These are phyloP conservation scores for Dryadomyces sulphureus DNA, from an alignment of 2,329 filamentous ascomycete genomes.

Conservation along the genomic window DNA sequence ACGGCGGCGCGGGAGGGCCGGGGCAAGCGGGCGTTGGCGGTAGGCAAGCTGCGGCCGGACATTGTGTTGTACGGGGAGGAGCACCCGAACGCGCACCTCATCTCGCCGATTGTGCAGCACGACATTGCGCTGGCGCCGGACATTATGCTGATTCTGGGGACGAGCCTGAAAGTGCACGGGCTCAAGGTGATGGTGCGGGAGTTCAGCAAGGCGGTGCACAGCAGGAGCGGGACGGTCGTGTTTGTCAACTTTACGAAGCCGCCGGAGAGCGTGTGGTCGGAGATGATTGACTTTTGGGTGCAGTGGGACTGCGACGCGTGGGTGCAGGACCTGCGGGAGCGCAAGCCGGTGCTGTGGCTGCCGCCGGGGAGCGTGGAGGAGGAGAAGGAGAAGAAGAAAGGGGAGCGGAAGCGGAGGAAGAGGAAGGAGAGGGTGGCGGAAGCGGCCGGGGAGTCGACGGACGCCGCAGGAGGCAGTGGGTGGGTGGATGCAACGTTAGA, in stretches of 20 bases:
- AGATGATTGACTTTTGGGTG: constrained; percentile 60
- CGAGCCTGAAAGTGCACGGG: constrained; percentile 55
- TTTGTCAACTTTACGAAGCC: constrained; percentile 63
- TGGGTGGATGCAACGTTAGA: no score
- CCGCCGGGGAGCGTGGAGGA: constrained; percentile 26
- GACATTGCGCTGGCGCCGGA: constrained; percentile 51
- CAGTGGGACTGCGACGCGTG: constrained; percentile 63
- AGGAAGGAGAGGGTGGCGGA: no score
- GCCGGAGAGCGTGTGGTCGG: constrained; percentile 56
- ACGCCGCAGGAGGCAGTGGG: no score
- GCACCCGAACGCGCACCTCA: constrained; percentile 52
- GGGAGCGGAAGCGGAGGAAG: constrained; percentile 3
- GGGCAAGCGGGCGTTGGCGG: constrained; percentile 51
- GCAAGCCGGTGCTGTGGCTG: constrained; percentile 45
- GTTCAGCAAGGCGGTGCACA: constrained; percentile 58
- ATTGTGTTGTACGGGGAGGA: constrained; percentile 65
- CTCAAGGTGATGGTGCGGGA: constrained; percentile 56
- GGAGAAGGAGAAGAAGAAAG: constrained; percentile 20
- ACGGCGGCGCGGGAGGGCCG: constrained; percentile 46
- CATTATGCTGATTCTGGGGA: constrained; percentile 54
- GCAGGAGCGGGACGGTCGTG: constrained; percentile 50
- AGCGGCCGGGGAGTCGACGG: no score
- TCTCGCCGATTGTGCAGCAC: constrained; percentile 53
- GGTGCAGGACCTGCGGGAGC: constrained; percentile 47
- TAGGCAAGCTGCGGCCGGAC: constrained; percentile 55